Conservation (phyloP, 2,329 filamentous ascomycete genomes). For the Cladosporium austrohemisphaericum region DNA sequence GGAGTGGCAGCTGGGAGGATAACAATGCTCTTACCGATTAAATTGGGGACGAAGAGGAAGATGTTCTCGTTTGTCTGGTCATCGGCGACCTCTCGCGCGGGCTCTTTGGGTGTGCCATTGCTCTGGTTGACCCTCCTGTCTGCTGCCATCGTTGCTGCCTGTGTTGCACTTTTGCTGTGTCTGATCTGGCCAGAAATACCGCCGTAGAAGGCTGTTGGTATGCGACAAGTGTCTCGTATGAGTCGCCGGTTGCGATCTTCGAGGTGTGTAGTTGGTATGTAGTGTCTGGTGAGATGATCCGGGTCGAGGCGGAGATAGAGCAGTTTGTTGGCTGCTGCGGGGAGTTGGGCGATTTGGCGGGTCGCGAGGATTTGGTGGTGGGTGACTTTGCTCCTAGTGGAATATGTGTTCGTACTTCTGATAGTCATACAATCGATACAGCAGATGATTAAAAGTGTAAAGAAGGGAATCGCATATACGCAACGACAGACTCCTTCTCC, state of each 20-base stretch:
- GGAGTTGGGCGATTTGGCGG: neutral
- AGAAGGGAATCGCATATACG: too few species aligned
- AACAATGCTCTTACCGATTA: constrained; percentile 42
- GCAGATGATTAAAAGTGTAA: too few species aligned
- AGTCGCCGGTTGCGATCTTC: neutral
- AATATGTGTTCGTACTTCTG: too few species aligned
- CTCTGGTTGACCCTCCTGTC: constrained; percentile 10
- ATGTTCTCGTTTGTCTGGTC: constrained; percentile 49
- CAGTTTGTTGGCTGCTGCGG: neutral
- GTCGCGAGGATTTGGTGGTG: neutral
- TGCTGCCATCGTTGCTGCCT: constrained; percentile 12
- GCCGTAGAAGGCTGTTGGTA: neutral
- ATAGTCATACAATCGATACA: too few species aligned
- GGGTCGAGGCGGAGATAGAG: constrained; percentile 9
- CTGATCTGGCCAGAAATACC: too few species aligned
- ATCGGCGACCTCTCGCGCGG: constrained; percentile 17
- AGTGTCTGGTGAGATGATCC: constrained; percentile 1
- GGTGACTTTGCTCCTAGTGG: too few species aligned
- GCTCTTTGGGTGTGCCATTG: constrained; percentile 28
- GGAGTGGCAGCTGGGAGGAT: neutral
- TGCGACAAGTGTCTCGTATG: neutral
- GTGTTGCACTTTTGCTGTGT: too few species aligned
- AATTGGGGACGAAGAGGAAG: constrained; percentile 51
- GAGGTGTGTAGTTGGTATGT: too few species aligned
- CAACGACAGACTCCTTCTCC: too few species aligned